Evolutionary conservation across 2,329 filamentous ascomycete species (phyloP), one percentile per base, ranked within the genome.

Genomic region (Trichoderma atroviride): DNA sequence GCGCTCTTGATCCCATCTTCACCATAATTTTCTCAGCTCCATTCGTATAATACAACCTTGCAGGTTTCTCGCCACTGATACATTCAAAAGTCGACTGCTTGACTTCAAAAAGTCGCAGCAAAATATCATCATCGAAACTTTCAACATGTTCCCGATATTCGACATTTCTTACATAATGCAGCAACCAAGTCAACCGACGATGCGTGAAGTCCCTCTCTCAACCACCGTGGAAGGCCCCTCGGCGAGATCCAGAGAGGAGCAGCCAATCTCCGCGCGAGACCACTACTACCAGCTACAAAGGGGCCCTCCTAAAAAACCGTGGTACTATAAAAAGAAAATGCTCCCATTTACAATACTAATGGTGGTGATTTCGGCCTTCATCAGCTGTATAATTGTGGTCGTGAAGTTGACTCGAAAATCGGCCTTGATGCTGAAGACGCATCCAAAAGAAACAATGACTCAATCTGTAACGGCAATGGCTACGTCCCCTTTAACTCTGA

Each of bases 281-380:
- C 65, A 61, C 22, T 68, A 68, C 47, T 68, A 68, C 10, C 47
- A 31, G 33, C 24, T 61, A 11, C 65, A 53, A 10, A 40, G 65
- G 10, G 56, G 53, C 3, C 65, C 65, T 27, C 19, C 22, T 16
- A 33, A 27, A 27, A 60, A 47, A 10, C 57, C 65, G 1, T 68
- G 65, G 65, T 68, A 68, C 4, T 68, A 68, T 53, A 47, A 50
- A 9, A 61, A 68, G 57, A 52, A 37, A 14, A 60, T 60, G 65
- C 47, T 68, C 1, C 65, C 65, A 14, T 68, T 68, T 56, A 24
- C 65, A 27, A 68, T 61, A 9, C 31, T 35, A 9, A 60, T 61
- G 65, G 47, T 47, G 5, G 37, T 61, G 0, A 27, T 68, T 52
- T 61, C 57, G 6, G 29, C 47, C 7, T 7, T 61, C n/a, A 37